phyloP scores from a whole-genome alignment of 2,329 filamentous ascomycete species.

The Colletotrichum orbiculare region DNA sequence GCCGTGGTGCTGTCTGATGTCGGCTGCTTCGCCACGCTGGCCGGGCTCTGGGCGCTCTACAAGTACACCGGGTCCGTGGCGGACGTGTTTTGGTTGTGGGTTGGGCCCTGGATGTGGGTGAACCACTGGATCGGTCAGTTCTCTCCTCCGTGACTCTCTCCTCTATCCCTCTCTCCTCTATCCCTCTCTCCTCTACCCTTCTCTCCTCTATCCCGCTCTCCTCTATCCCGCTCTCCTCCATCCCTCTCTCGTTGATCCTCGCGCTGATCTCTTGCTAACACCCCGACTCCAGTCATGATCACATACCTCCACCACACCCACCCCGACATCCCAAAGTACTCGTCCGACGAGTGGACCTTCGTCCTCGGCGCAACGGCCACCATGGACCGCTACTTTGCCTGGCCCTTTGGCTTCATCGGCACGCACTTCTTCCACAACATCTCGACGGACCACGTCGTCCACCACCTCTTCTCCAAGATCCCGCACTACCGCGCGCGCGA shows the following conservation, averaged over 20 bases:
- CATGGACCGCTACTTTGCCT: slow-evolving; percentile 66
- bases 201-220: too few relatives aligned
- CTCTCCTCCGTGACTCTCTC: too few relatives aligned
- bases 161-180: too few relatives aligned
- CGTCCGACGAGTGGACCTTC: slow-evolving; percentile 67
- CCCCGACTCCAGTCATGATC: slow-evolving; percentile 66
- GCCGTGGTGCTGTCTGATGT: slow-evolving; percentile 69
- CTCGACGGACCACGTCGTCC: slow-evolving; percentile 67
- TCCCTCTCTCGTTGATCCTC: too few relatives aligned
- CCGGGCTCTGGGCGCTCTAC: slow-evolving; percentile 62
- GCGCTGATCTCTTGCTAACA: too few relatives aligned
- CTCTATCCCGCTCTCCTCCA: too few relatives aligned
- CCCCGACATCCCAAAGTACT: slow-evolving; percentile 60
- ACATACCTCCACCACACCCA: slow-evolving; percentile 81
- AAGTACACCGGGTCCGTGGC: slow-evolving; percentile 47
- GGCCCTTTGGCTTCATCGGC: slow-evolving; percentile 62
- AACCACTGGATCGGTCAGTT: slow-evolving; percentile 74
- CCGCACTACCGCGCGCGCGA: slow-evolving; percentile 70
- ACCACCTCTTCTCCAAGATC: slow-evolving; percentile 70
- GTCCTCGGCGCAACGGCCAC: slow-evolving; percentile 69
- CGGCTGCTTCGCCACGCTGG: slow-evolving; percentile 50
- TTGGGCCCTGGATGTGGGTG: slow-evolving; percentile 74
- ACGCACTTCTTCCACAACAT: slow-evolving; percentile 72
- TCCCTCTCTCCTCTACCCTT: accelerated
- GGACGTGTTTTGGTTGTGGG: slow-evolving; percentile 66